phyloP scores from a whole-genome alignment of 805 yeast species.

The Metschnikowia shivogae region DNA sequence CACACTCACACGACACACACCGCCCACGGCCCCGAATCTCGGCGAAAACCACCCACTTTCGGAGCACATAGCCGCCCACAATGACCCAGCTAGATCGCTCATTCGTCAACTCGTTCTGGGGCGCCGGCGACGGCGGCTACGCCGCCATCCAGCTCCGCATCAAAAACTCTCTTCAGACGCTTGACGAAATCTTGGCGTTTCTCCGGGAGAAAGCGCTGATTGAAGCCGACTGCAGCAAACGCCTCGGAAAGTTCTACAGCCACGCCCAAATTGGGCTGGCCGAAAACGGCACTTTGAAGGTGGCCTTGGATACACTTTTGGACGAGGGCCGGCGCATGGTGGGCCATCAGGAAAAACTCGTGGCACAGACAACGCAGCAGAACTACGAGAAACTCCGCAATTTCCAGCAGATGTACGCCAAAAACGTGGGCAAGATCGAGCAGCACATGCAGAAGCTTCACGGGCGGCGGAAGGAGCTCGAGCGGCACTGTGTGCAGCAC shows the following conservation, averaged over 20 bases:
- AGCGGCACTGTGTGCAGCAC: slow-evolving; percentile 32
- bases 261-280: slow-evolving; percentile 47
- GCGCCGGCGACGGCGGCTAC: slow-evolving; percentile 66
- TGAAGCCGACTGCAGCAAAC: slow-evolving; percentile 69
- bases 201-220: slow-evolving; percentile 47
- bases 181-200: slow-evolving; percentile 32
- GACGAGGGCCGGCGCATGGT: slow-evolving; percentile 58
- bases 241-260: slow-evolving; percentile 47
- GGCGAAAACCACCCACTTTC: neutral
- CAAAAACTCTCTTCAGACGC: slow-evolving; percentile 55
- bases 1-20: too few species aligned
- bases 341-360: slow-evolving; percentile 51
- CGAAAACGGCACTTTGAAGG: slow-evolving; percentile 57
- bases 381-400: slow-evolving; percentile 47
- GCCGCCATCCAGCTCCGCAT: slow-evolving; percentile 51
- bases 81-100: slow-evolving; percentile 19
- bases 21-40: neutral
- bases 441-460: slow-evolving; percentile 52
- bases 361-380: slow-evolving; percentile 46
- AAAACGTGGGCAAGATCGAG: slow-evolving; percentile 55
- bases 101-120: slow-evolving; percentile 51
- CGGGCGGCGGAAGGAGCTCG: slow-evolving; percentile 39
- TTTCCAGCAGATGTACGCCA: slow-evolving; percentile 49
- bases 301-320: slow-evolving; percentile 55
- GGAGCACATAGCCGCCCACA: neutral